These are phyloP conservation scores for Pisolithus tinctorius DNA, from an alignment of 768 basidiomycete species.

Conservation along the genomic window DNA sequence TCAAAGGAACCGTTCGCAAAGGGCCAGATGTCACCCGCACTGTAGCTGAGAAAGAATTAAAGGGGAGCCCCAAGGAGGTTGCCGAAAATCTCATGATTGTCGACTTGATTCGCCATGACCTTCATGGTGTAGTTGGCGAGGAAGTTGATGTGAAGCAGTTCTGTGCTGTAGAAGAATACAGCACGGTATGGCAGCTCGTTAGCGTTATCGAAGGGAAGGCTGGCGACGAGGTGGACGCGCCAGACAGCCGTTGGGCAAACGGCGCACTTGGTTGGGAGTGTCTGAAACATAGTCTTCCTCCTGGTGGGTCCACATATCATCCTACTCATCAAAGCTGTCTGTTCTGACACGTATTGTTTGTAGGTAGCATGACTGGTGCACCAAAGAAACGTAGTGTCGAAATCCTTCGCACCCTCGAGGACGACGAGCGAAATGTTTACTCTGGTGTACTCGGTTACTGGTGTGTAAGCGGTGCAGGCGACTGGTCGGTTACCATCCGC, in stretches of 20 bases:
- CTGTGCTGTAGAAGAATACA: conserved; percentile 78
- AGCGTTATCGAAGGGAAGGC: conserved; percentile 85
- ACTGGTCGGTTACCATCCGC: conserved; percentile 32
- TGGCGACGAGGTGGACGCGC: conserved; percentile 23
- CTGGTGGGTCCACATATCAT: conserved; percentile 45
- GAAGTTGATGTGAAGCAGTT: conserved; percentile 63
- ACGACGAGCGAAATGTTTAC: conserved; percentile 67
- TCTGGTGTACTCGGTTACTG: conserved; percentile 94
- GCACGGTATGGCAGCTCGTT: conserved; percentile 88
- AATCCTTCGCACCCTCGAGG: conserved; percentile 71
- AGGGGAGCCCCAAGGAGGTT: conserved; percentile 45
- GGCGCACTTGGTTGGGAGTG: conserved; percentile 70
- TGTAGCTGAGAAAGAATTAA: conserved; percentile 56
- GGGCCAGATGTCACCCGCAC: conserved; percentile 55
- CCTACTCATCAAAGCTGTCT: too few species aligned
- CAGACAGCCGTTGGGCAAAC: conserved; percentile 12
- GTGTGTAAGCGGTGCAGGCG: conserved; percentile 80
- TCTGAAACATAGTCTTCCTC: conserved; percentile 73
- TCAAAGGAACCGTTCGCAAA: conserved; percentile 87
- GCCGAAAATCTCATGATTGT: too few species aligned
- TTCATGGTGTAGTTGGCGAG: too few species aligned
- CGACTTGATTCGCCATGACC: too few species aligned
- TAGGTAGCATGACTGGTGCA: conserved; percentile 50
- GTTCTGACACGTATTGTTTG: too few species aligned
- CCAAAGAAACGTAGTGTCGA: conserved; percentile 93